phyloP scores from a whole-genome alignment of 2,329 filamentous ascomycete genomes.

The Kalmusia sp. region DNA sequence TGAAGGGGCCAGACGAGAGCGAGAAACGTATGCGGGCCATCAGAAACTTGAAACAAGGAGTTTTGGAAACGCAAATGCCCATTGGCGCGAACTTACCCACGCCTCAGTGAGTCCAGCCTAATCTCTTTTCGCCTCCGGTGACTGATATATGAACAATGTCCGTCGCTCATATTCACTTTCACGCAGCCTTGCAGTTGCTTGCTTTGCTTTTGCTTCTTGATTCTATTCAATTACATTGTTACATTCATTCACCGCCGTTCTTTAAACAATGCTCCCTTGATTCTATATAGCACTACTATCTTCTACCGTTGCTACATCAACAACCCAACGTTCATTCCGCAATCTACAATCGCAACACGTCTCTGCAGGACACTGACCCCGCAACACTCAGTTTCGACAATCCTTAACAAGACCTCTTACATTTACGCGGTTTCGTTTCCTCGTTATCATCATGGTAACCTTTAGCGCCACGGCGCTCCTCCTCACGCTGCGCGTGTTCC shows the following conservation, averaged over 20 bases:
- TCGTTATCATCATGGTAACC: slow-evolving; percentile 45
- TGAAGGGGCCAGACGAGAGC: slow-evolving; percentile 32
- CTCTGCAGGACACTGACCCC: slow-evolving; percentile 30
- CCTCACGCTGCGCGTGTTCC: slow-evolving; percentile 45
- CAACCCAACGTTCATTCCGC: slow-evolving; percentile 18
- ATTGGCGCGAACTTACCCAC: slow-evolving; percentile 36
- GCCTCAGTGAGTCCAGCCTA: slow-evolving; percentile 31
- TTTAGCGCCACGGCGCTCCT: slow-evolving; percentile 46
- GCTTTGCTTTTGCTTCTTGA: slow-evolving; percentile 34
- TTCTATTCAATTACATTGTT: slow-evolving; percentile 34
- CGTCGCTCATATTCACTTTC: slow-evolving; percentile 25
- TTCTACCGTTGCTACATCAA: slow-evolving; percentile 14
- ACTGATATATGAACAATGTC: slow-evolving; percentile 41
- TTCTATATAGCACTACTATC: slow-evolving; percentile 1
- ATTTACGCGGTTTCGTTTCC: slow-evolving; percentile 16
- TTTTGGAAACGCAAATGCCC: slow-evolving; percentile 27
- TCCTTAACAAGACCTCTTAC: slow-evolving; percentile 24
- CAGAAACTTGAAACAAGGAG: slow-evolving; percentile 46
- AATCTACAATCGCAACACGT: slow-evolving; percentile 14
- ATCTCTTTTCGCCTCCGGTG: slow-evolving; percentile 18
- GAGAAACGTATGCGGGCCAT: slow-evolving; percentile 34
- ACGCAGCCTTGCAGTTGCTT: slow-evolving; percentile 42
- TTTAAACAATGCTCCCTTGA: slow-evolving; percentile 21
- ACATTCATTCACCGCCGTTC: slow-evolving; percentile 34
- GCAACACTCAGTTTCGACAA: slow-evolving; percentile 26